These are phyloP conservation scores for Trypanosoma brucei DNA, from an alignment of 208 protist genomes.

Conservation along the genomic window DNA sequence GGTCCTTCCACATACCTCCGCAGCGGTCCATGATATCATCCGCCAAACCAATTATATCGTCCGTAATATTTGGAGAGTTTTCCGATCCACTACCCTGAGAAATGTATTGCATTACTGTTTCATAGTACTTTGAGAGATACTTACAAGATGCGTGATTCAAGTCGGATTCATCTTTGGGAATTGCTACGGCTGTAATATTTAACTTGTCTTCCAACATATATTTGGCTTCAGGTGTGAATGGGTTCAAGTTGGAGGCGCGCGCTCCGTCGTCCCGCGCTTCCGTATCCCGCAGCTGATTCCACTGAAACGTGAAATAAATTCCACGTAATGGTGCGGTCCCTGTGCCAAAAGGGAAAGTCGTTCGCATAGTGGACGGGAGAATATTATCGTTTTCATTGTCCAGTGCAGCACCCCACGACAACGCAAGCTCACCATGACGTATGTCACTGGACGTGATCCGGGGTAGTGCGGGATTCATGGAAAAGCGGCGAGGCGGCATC, in stretches of 20 bases:
- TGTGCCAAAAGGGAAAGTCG: slow-evolving; percentile 60
- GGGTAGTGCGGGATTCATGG: slow-evolving; percentile 9
- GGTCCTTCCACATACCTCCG: background rate
- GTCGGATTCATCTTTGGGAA: slow-evolving; percentile 40
- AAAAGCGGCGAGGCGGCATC: slow-evolving; percentile 51
- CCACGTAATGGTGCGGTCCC: slow-evolving; percentile 40
- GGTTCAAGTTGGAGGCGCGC: slow-evolving; percentile 28
- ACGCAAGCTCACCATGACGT: background rate
- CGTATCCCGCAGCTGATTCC: slow-evolving; percentile 64
- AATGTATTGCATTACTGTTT: slow-evolving; percentile 21
- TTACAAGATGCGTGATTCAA: slow-evolving; percentile 33
- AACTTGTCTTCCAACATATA: slow-evolving; percentile 41
- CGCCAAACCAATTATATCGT: slow-evolving; percentile 2
- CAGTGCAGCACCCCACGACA: slow-evolving; percentile 52
- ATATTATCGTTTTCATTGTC: slow-evolving; percentile 50
- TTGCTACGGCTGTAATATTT: slow-evolving; percentile 30
- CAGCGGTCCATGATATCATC: slow-evolving; percentile 19
- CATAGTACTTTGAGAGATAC: slow-evolving; percentile 17
- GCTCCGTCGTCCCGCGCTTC: slow-evolving; percentile 46
- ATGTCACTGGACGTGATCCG: background rate
- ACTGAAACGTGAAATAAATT: slow-evolving; percentile 56
- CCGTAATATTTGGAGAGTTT: background rate
- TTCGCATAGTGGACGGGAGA: slow-evolving; percentile 24
- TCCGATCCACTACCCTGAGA: background rate
- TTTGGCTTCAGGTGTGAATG: slow-evolving; percentile 24